Conservation (phyloP, 2,329 filamentous ascomycete genomes). For the Reticulascus tulasneorum region DNA sequence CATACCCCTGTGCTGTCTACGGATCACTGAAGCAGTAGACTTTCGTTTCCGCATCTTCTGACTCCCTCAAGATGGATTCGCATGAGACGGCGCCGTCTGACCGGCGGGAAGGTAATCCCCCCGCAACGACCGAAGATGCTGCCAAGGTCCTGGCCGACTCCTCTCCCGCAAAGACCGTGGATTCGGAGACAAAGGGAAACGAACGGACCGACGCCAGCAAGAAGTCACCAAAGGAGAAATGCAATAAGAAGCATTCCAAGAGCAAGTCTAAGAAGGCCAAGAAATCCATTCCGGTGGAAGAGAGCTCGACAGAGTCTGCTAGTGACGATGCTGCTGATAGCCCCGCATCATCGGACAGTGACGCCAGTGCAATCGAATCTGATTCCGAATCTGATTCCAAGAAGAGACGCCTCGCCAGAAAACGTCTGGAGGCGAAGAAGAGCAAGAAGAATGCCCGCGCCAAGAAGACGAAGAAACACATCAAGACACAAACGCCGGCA, state of each 20-base stretch:
- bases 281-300: not conserved
- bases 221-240: not conserved
- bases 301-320: not conserved
- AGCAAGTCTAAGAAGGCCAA: conserved; percentile 1
- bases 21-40: too few relatives aligned
- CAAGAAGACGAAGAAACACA: conserved; percentile 2
- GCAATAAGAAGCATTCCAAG: not conserved
- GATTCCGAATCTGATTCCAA: not conserved
- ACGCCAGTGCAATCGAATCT: not conserved
- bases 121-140: too few relatives aligned
- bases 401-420: not conserved
- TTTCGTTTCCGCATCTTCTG: too few relatives aligned
- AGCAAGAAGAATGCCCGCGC: not conserved
- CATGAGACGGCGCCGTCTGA: too few relatives aligned
- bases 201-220: conserved; percentile 1
- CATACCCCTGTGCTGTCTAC: too few relatives aligned
- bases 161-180: not conserved
- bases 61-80: too few relatives aligned
- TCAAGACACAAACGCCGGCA: not conserved
- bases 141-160: not conserved
- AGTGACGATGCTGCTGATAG: not conserved
- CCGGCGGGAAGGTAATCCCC: too few relatives aligned
- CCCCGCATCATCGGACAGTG: too few relatives aligned
- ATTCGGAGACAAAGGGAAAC: not conserved
- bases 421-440: not conserved